Conservation (phyloP, 2,329 filamentous ascomycete species). For the Monosporascus cannonballus region DNA sequence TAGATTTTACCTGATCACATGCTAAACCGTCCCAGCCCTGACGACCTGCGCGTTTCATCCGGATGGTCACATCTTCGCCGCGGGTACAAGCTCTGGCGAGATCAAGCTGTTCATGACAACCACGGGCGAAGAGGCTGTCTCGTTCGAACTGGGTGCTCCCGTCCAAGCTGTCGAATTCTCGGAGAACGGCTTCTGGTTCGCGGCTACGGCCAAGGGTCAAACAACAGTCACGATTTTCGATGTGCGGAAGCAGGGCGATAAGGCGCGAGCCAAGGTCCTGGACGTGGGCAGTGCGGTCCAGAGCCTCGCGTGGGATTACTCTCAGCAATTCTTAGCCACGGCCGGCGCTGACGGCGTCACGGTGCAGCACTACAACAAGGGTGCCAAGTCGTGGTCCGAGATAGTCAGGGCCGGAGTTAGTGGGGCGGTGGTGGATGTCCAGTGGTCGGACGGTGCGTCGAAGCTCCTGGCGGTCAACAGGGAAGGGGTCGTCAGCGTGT, state of each 20-base stretch:
- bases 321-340: constrained; percentile 83
- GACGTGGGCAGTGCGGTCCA: constrained; percentile 76
- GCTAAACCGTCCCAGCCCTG: constrained; percentile 46
- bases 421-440: constrained; percentile 54
- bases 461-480: constrained; percentile 68
- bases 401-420: constrained; percentile 70
- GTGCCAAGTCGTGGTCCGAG: constrained; percentile 83
- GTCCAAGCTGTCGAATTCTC: constrained; percentile 79
- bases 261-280: constrained; percentile 74
- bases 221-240: constrained; percentile 83
- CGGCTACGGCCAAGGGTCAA: constrained; percentile 71
- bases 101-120: constrained; percentile 88
- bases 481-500: constrained; percentile 69
- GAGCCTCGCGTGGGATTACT: constrained; percentile 85
- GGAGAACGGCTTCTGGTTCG: constrained; percentile 96
- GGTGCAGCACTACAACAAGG: constrained; percentile 86
- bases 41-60: constrained; percentile 85
- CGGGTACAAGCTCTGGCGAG: constrained; percentile 70
- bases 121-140: constrained; percentile 68
- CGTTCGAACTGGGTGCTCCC: constrained; percentile 63
- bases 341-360: constrained; percentile 74
- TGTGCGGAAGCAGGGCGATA: constrained; percentile 82
- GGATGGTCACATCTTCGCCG: constrained; percentile 89
- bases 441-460: constrained; percentile 72
- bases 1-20: not conserved